phyloP scores from a whole-genome alignment of 2,329 filamentous ascomycete species.

The Cladorrhinum sp. region DNA sequence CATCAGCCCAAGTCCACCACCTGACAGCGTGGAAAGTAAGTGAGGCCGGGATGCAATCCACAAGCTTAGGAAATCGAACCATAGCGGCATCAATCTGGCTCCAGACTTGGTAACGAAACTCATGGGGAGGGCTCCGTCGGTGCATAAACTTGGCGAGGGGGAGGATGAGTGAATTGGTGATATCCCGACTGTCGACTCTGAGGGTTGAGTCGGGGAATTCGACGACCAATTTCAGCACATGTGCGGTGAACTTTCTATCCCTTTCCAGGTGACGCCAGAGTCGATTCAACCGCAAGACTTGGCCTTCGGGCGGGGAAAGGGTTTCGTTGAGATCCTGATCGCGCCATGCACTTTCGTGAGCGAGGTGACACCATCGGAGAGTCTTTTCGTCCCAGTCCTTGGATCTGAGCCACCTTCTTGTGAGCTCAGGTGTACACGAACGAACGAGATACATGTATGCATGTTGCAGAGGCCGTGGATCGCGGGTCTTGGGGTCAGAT shows the following conservation, averaged over 20 bases:
- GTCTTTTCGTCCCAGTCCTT: not conserved
- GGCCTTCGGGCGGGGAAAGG: not conserved
- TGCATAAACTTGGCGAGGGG: not conserved
- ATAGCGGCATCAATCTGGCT: conserved; percentile 2
- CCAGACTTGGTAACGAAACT: not conserved
- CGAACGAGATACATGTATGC: conserved; percentile 8
- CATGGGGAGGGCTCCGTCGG: not conserved
- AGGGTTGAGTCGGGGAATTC: not conserved
- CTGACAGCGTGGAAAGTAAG: not conserved
- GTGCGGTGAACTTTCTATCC: not conserved
- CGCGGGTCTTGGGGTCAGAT: not conserved
- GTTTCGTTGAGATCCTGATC: not conserved
- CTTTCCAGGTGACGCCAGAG: not conserved
- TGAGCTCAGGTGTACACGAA: conserved; percentile 3
- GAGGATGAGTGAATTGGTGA: not conserved
- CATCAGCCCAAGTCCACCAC: conserved; percentile 4
- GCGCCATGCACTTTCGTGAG: not conserved
- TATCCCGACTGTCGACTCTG: not conserved
- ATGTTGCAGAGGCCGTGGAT: conserved; percentile 2
- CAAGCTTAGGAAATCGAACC: conserved; percentile 6
- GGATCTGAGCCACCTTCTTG: not conserved
- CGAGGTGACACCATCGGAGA: not conserved
- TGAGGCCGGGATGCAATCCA: not conserved
- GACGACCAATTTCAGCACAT: not conserved
- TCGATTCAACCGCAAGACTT: not conserved